Base-by-base conservation (phyloP, 352 stramenopile species). In the Pythium rhizo-oryzae region DNA sequence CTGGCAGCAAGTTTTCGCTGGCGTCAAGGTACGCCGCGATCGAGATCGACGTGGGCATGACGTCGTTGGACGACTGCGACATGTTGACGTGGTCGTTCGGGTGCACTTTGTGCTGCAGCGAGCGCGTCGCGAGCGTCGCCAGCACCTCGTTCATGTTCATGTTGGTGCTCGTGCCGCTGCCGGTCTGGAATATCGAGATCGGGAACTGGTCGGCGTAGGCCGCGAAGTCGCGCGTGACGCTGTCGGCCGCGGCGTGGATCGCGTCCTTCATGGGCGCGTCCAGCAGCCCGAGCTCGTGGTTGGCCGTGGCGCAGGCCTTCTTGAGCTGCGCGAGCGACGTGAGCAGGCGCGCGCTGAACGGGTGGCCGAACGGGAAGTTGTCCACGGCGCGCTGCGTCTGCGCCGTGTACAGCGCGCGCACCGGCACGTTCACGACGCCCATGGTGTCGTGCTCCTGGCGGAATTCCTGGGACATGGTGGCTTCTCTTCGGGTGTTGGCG, bases 101-200 rank as follows among this genome's bases (percentile, higher is more conserved):
- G 65, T 88, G 80, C n/a, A 99, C 92, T 8, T 88, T 94, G 16
- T 67, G 74, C 61, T 89, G 90, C 8, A 98, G 81, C 62, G 62
- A 39, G 21, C 49, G 54, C 23, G 54, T 71, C 11, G 95, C 94
- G 35, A 96, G 78, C 69, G 98, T 99, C 16, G 93, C 84, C 39
- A 99, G 80, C 4, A 99, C 96, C 80, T 99, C 94, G 80, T 99
- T 99, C 23, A 97, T 89, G 80, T 99, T 99, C 97, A 99, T 99
- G 80, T 99, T 99, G 41, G 93, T 98, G 72, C 98, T 96, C n/a
- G 97, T 99, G 30, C 97, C 97, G 55, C 78, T 93, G 44, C 97
- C 96, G 8, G 94, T 98, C 76, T 99, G 96, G 74, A 83, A 89
- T 54, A 85, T 79, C 46, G 76, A 81, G 69, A 86, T 76, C 16